Base-by-base conservation (phyloP, 2,329 filamentous ascomycete species). In the Neoscytalidium dimidiatum region DNA sequence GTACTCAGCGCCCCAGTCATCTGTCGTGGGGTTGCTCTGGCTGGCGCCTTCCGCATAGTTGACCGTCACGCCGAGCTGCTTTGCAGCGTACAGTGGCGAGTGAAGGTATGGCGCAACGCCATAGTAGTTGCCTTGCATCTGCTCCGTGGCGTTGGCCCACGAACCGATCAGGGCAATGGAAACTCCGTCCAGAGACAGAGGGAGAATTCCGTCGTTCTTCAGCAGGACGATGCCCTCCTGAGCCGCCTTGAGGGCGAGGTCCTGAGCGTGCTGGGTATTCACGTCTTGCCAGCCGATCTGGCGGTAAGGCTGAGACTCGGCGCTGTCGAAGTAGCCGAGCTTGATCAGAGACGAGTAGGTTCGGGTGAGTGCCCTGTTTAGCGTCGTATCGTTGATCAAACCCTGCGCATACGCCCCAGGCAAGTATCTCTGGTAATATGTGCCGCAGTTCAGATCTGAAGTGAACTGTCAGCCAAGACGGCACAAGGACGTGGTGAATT, bases 241-340 rank as follows among this genome's bases (percentile, higher is more conserved):
- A 23, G 80, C 77, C 0, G 88, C 86, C 38, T 82, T 80, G 35
- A 85, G 80, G 0, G 88, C 86, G 17, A 90, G 80, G 2, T 81
- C 77, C 71, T 84, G 82, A 0, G 85, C 82, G 17, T 82, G 73
- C 0, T 84, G 79, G 0, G 83, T 84, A 48, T 84, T 81, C 35
- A 91, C 86, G 66, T 88, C 82, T 0, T 76, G 73, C 79, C 83
- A 88, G 3, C 75, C 77, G 0, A 91, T 73, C 51, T 81, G 77
- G 4, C 84, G 79, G 73, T 86, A 88, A 17, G 76, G 77, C 64
- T 76, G 70, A n/a, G 74, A 69, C 2, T 71, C 77, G 1, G 79
- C 71, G 1, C 79, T 77, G 68, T 88, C 85, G 66, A 89, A 89
- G 71, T 86, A 88, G 2, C 86, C 86, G 0, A 83, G 77, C 2